Conservation (phyloP, 2,329 filamentous ascomycete genomes). For the Parascedosporium putredinis region DNA sequence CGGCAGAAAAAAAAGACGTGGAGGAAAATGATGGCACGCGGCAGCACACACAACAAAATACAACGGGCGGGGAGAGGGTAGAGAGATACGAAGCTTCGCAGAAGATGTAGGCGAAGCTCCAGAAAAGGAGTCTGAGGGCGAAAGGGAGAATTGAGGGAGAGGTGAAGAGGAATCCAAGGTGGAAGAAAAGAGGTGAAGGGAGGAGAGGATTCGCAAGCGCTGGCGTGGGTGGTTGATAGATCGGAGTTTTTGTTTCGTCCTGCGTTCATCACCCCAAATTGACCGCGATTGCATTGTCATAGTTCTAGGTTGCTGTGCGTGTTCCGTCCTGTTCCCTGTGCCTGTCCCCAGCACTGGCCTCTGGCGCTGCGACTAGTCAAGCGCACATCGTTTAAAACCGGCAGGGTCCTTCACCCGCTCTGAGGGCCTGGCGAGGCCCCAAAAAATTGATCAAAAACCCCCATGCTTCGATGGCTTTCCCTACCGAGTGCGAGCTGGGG, state of each 20-base stretch:
- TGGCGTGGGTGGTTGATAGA: neutral
- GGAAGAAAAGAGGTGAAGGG: neutral
- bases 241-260: neutral
- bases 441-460: too few relatives aligned
- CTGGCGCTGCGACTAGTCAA: too few relatives aligned
- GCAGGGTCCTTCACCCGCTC: too few relatives aligned
- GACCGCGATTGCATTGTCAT: neutral
- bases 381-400: too few relatives aligned
- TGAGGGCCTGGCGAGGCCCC: too few relatives aligned
- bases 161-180: neutral
- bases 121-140: conserved; percentile 5
- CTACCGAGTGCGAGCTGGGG: too few relatives aligned
- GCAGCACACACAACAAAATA: conserved; percentile 1
- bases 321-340: too few relatives aligned
- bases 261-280: too few relatives aligned
- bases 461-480: too few relatives aligned
- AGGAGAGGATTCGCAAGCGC: neutral
- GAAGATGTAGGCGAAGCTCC: conserved; percentile 13
- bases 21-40: neutral
- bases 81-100: conserved; percentile 7
- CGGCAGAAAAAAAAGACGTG: neutral
- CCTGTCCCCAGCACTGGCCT: too few relatives aligned
- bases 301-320: neutral
- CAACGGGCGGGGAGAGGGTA: neutral
- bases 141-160: neutral